These are phyloP conservation scores for Striga hermonthica DNA, from an alignment of 305 asterid species.

Conservation along the genomic window DNA sequence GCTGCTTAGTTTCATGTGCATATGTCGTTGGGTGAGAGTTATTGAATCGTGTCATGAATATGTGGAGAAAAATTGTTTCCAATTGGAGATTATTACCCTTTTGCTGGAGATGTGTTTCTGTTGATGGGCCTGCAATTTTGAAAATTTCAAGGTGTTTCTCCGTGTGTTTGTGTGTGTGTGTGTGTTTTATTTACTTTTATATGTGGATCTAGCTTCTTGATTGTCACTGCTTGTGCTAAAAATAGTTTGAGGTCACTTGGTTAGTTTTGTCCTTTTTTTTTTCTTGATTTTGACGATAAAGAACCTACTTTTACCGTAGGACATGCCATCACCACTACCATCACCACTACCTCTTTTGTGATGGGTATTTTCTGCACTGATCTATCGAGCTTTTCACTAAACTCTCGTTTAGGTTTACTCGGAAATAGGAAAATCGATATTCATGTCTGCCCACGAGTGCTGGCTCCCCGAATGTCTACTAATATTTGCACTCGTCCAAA, in stretches of 20 bases:
- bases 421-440: too few species aligned
- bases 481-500: not conserved
- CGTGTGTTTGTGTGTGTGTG: not conserved
- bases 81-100: not conserved
- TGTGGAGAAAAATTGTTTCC: not conserved
- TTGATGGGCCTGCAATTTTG: not conserved
- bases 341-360: not conserved
- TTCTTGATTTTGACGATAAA: not conserved
- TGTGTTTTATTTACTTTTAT: not conserved
- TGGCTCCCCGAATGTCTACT: not conserved
- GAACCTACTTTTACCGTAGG: not conserved
- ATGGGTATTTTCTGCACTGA: not conserved
- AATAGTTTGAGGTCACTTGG: too few species aligned
- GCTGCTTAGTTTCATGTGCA: constrained; percentile 31
- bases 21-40: constrained; percentile 7
- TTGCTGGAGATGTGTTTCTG: not conserved
- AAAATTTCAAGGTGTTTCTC: not conserved
- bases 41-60: not conserved
- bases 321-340: not conserved
- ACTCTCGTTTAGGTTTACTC: too few species aligned
- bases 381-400: not conserved
- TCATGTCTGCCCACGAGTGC: too few species aligned
- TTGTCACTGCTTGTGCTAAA: too few species aligned
- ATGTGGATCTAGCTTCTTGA: too few species aligned
- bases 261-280: not conserved